These are phyloP conservation scores for Antitrichia curtipendula DNA, from an alignment of 225 moss, liverwort and hornwort species.

Conservation along the genomic window DNA sequence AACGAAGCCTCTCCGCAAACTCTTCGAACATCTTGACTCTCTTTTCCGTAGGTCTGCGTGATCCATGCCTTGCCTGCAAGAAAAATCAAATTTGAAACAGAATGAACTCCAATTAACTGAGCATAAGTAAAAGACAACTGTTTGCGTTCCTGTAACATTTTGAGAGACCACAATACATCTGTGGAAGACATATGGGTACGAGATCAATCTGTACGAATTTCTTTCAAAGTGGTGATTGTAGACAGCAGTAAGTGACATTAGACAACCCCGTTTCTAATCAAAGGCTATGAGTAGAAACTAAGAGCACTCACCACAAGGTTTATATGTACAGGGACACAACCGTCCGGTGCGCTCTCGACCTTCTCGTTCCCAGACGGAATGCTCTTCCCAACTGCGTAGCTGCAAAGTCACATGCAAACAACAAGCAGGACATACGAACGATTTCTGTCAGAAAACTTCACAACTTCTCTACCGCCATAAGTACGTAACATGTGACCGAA, in stretches of 20 bases:
- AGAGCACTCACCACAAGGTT: slow-evolving; percentile 63
- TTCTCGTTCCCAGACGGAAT: slow-evolving; percentile 10
- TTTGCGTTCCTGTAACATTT: not conserved
- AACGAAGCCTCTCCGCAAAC: slow-evolving; percentile 35
- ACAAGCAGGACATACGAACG: not conserved
- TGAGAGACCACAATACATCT: not conserved
- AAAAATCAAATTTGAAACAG: not conserved
- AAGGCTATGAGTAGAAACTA: not conserved
- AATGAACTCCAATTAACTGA: not conserved
- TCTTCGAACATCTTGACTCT: slow-evolving; percentile 42
- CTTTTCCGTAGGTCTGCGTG: slow-evolving; percentile 60
- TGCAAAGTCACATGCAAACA: not conserved
- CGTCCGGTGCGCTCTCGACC: slow-evolving; percentile 15
- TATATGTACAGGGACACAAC: slow-evolving; percentile 64
- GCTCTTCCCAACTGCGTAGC: slow-evolving; percentile 51
- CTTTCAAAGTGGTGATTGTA: not conserved
- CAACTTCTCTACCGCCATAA: not conserved
- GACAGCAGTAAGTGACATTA: not conserved
- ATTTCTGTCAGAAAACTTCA: not conserved
- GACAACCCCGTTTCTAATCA: not conserved
- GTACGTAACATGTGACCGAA: not conserved
- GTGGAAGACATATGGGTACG: not conserved
- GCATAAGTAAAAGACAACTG: not conserved
- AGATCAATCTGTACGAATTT: not conserved
- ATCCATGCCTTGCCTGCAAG: slow-evolving; percentile 73